A percentile compares a stretch with the other conserved stretches of the same genome.
Evolutionary conservation across 768 basidiomycete genomes (phyloP).

Genomic region (Amylocystis lapponica): DNA sequence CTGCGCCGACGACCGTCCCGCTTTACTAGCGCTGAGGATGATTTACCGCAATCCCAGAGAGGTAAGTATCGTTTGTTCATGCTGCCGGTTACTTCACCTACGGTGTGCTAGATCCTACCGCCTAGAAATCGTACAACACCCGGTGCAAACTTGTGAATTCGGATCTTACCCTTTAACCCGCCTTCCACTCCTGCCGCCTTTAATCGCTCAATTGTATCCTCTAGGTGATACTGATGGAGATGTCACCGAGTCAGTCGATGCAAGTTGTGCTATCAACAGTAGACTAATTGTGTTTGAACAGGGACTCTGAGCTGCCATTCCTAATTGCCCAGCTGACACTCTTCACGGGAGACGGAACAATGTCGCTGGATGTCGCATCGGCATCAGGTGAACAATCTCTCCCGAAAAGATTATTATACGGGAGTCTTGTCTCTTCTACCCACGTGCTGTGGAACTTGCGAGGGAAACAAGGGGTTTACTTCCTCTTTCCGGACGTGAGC

Average conservation of each 20-base stretch:
- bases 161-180: slow-evolving; percentile 69
- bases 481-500: slow-evolving; percentile 88
- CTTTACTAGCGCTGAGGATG: neutral
- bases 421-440: slow-evolving; percentile 78
- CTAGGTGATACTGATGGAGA: slow-evolving; percentile 65
- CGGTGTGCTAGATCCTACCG: slow-evolving; percentile 48
- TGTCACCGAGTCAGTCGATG: slow-evolving; percentile 66
- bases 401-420: slow-evolving; percentile 66
- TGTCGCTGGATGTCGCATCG: slow-evolving; percentile 59
- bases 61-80: neutral
- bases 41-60: neutral
- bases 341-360: slow-evolving; percentile 60
- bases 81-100: neutral
- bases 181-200: slow-evolving; percentile 77
- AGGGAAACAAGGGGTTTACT: slow-evolving; percentile 78
- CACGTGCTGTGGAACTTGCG: slow-evolving; percentile 76
- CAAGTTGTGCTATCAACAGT: neutral
- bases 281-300: slow-evolving; percentile 24
- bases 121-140: slow-evolving; percentile 83
- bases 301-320: slow-evolving; percentile 83
- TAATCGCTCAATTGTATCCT: slow-evolving; percentile 75
- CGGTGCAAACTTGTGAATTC: slow-evolving; percentile 77
- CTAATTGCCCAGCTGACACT: slow-evolving; percentile 80
- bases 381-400: slow-evolving; percentile 41
- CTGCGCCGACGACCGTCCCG: neutral